Percentiles rank a stretch among this genome's conserved stretches.
These are phyloP conservation scores for Aspergillus mulundensis DNA, from an alignment of 495 filamentous ascomycete species.

Conservation along the genomic window DNA sequence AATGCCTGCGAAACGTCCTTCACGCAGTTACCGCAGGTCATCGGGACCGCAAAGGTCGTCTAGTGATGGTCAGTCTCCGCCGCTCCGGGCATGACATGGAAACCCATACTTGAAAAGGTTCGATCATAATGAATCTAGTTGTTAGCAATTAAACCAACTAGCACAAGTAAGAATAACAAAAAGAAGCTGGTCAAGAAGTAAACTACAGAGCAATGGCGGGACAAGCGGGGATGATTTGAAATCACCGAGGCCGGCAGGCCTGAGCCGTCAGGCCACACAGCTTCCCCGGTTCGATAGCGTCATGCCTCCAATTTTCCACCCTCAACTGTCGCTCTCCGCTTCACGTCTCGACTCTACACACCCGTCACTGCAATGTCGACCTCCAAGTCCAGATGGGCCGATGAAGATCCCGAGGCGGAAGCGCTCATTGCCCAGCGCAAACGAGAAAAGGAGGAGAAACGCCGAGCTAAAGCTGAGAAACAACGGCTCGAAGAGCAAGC, in stretches of 20 bases:
- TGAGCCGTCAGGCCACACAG: neutral
- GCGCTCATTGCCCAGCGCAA: constrained; percentile 68
- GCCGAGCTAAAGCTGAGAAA: constrained; percentile 78
- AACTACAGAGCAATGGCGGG: neutral
- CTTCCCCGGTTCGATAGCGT: constrained; percentile 30
- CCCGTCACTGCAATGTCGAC: constrained; percentile 48
- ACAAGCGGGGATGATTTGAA: constrained; percentile 10
- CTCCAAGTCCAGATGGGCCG: constrained; percentile 80
- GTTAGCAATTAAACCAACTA: neutral
- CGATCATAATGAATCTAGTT: constrained; percentile 43
- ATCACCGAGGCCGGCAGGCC: neutral
- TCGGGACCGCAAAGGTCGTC: constrained; percentile 92
- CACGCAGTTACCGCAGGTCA: constrained; percentile 84
- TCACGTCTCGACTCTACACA: neutral
- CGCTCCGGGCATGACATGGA: neutral
- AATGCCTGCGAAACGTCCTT: constrained; percentile 76
- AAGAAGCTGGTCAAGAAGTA: neutral
- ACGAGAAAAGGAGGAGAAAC: constrained; percentile 86
- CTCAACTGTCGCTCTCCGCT: neutral
- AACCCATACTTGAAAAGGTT: constrained; percentile 52
- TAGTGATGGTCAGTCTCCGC: constrained; percentile 28
- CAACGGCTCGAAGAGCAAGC: constrained; percentile 61
- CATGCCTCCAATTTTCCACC: constrained; percentile 25
- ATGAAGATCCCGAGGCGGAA: constrained; percentile 66
- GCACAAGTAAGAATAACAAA: constrained; percentile 2